Evolutionary conservation across 208 protist species (phyloP), one percentile per base, ranked within the genome.

Genomic region (Angomonas ambiguus): DNA sequence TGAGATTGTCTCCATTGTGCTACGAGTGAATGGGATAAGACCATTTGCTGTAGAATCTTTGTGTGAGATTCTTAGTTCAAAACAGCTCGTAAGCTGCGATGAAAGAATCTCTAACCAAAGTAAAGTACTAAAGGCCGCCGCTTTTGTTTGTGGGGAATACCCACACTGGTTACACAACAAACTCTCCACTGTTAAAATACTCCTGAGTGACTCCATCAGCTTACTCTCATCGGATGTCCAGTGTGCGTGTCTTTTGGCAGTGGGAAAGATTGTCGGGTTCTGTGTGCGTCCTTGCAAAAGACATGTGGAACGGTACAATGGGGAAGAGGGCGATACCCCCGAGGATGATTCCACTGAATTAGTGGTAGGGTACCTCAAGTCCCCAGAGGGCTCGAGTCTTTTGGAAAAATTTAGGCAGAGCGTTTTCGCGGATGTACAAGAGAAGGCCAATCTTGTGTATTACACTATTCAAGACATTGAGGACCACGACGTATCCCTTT

Each of bases 101-200:
- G 1, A 38, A 33, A 22, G 33, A 5, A 16, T 55, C 25, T 94
- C 85, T 30, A 91, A 79, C 49, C 87, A 92, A 74, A 87, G 81
- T 77, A 59, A 73, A 27, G 72, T 94, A 2, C 76, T 99, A 4
- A 80, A 91, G 42, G 94, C 97, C 1, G 93, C 95, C 0, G 95
- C 94, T 16, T 99, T 96, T 66, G 83, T 95, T 2, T 91, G 95
- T 48, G 97, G 97, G 20, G 96, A 98, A 77, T 98, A 96, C 72
- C 76, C 87, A 1, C 79, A 94, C 61, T 91, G 85, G 80, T 28
- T 96, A 16, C 61, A 74, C 0, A 70, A 93, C 69, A 82, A 84
- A 61, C 48, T 45, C 18, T 66, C 59, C 11, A 79, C 79, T 28
- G 86, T 87, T 57, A 22, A 62, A 38, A 59, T 59, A 6, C 74